Conservation (phyloP, 768 basidiomycete genomes). For the Trametes gibbosa region DNA sequence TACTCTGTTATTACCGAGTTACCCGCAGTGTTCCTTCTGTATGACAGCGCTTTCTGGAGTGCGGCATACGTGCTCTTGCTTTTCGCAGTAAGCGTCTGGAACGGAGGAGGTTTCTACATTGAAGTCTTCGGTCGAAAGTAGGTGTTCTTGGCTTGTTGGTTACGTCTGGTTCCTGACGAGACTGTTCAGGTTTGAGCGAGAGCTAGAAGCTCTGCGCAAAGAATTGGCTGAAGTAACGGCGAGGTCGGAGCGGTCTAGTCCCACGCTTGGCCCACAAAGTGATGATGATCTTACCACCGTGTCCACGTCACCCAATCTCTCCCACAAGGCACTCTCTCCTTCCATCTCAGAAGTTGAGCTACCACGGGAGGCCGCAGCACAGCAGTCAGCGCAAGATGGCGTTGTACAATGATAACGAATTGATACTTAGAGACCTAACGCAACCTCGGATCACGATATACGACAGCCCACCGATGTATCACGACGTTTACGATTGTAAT, state of each 20-base stretch:
- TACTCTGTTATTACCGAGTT: conserved; percentile 86
- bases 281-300: conserved; percentile 43
- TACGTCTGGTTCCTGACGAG: conserved; percentile 6
- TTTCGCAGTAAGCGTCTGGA: conserved; percentile 90
- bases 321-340: conserved; percentile 29
- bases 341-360: conserved; percentile 19
- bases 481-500: conserved; percentile 12
- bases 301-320: conserved; percentile 34
- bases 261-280: conserved; percentile 35
- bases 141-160: conserved; percentile 32
- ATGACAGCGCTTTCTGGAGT: conserved; percentile 78
- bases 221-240: conserved; percentile 74
- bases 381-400: conserved; percentile 1
- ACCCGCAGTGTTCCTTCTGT: conserved; percentile 80
- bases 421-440: too few relatives aligned
- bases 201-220: conserved; percentile 85
- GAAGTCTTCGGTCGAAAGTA: conserved; percentile 97
- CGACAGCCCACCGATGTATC: conserved; percentile 3
- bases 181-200: conserved; percentile 76
- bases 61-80: conserved; percentile 74
- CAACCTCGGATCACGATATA: not conserved
- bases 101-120: conserved; percentile 93
- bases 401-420: not conserved
- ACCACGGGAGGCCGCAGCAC: conserved; percentile 12
- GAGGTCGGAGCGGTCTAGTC: conserved; percentile 54